Evolutionary conservation across 2,329 filamentous ascomycete genomes (phyloP), one percentile per base, ranked within the genome.

Genomic region (Fusarium hainanense): DNA sequence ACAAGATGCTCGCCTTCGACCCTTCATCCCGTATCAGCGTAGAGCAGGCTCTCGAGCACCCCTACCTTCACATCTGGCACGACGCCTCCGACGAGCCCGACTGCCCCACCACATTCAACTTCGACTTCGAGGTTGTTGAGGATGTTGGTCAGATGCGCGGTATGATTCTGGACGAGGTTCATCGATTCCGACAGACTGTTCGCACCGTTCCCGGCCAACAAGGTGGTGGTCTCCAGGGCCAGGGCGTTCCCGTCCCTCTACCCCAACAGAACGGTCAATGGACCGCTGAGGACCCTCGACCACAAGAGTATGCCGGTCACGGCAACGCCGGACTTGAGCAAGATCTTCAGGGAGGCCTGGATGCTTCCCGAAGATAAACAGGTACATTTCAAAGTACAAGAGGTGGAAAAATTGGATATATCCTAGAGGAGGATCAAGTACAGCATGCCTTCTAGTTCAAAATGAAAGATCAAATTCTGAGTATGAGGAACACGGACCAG

Each of bases 1-100:
- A 99, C 84, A 92, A 91, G 79, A 98, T 99, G 95, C 89, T 99
- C 42, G 93, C 96, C 21, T 99, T 99, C 79, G 96, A 99, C 79
- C 96, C 96, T 0, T 94, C 93, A 14, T 92, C 92, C 70, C 93
- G 96, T 77, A 97, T 99, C 81, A 93, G 91, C 50, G 96, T 98
- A 71, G 96, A 99, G 82, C 89, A 95, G 77, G 96, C 96, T 20
- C 90, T 99, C 61, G 94, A 98, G 84, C 96, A 99, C 85, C 92
- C 92, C 34, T 99, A 99, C 82, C 88, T 99, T 58, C 89, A 95
- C 77, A 98, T 99, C 83, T 98, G 96, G 96, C 96, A 99, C 84
- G 96, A 99, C 75, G 93, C 94, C 54, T 94, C 92, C 6, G 96
- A 99, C 82, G 96, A 99, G 84, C 96, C 96, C 21, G 89, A 91